Evolutionary conservation across 164 flowering plant genomes (phyloP), one percentile per base, ranked within the genome.

Genomic region (Dillenia suffruticosa): DNA sequence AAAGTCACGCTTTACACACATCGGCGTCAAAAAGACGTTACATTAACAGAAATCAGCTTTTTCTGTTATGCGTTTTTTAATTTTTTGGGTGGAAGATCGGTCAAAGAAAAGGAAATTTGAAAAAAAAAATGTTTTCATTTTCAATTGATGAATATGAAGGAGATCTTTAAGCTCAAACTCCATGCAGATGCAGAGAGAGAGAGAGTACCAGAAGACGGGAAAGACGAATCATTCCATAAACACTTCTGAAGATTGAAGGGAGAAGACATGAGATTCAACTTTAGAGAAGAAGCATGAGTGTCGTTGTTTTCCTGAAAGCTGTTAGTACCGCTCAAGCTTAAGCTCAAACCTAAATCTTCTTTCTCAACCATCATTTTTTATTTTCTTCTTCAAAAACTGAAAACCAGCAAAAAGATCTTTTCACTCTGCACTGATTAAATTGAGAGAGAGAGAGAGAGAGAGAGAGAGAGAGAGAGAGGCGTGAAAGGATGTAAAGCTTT

Each of bases 311-410:
- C 72, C 70, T 10, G 69, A 49, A 52, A 32, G 40, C 40, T 5
- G 40, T 14, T 64, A 44, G 74, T 61, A 26, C 69, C 72, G 44
- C 73, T 79, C 63, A 86, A 64, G 62, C 91, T 81, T 57, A 89
- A 70, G 54, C 86, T 84, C 79, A 92, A 67, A 24, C 94, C 90
- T 63, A 92, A 70, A 72, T 87, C 92, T 52, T 87, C 90, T 50
- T 76, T 87, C 17, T 64, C 88, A 58, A 76, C 74, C 76, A 75
- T 74, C 86, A 77, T 80, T 26, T 63, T 49, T 55, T 2, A 53
- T 56, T 11, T 16, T 43, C 1, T 32, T 22, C 45, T 19, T 16
- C 61, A 24, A 2, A 2, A 54, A 54, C 12, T 9, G 40, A n/a
- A 43, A 43, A 16, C 14, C 12, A 44, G 12, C 9, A 40, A 13